A percentile compares a stretch with the other conserved stretches of the same genome.
These are phyloP conservation scores for Thelonectria rubi DNA, from an alignment of 2,329 filamentous ascomycete species.

Conservation along the genomic window DNA sequence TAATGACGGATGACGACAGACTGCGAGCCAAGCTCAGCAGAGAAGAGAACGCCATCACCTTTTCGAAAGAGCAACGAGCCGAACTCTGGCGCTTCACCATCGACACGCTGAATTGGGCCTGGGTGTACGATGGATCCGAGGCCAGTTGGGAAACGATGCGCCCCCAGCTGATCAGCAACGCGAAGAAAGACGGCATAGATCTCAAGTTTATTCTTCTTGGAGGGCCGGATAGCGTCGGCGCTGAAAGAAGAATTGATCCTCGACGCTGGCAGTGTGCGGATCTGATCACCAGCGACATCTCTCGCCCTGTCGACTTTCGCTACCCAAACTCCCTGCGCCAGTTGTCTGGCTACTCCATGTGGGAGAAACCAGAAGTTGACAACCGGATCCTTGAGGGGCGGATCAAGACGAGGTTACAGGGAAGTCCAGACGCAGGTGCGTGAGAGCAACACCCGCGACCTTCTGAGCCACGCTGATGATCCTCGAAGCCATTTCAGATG, in stretches of 20 bases:
- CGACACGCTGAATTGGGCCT: conserved; percentile 36
- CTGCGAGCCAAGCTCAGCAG: conserved; percentile 36
- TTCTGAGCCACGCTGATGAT: not conserved
- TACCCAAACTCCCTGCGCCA: conserved; percentile 36
- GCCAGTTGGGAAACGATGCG: conserved; percentile 30
- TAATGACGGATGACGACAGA: conserved; percentile 39
- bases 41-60: conserved; percentile 20
- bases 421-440: conserved; percentile 18
- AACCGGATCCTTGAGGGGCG: conserved; percentile 14
- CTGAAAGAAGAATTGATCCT: conserved; percentile 20
- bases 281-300: conserved; percentile 39
- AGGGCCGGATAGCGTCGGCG: conserved; percentile 39
- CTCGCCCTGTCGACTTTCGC: conserved; percentile 40
- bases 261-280: conserved; percentile 38
- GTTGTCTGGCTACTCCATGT: conserved; percentile 31
- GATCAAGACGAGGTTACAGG: conserved; percentile 20
- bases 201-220: conserved; percentile 39
- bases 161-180: conserved; percentile 6
- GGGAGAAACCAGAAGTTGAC: conserved; percentile 27
- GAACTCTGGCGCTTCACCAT: conserved; percentile 39
- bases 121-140: conserved; percentile 37
- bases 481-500: conserved; percentile 5
- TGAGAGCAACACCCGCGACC: not conserved
- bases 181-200: conserved; percentile 22
- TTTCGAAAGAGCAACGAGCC: conserved; percentile 36